Base-by-base conservation (phyloP, 2,329 filamentous ascomycete genomes). In the Acarospora socialis region DNA sequence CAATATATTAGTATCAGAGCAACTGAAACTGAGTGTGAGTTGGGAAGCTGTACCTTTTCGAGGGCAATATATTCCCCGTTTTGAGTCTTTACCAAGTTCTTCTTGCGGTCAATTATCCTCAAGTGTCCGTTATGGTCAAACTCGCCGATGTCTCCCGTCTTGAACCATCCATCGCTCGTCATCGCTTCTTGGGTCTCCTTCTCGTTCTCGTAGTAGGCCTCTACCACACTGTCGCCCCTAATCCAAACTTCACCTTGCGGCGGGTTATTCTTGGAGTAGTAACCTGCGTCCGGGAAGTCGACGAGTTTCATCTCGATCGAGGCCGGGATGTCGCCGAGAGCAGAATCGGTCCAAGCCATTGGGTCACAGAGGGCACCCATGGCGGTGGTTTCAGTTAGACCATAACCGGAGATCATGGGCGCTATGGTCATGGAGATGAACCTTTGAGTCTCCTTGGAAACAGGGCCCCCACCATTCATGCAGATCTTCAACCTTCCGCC, bases 61-160 rank as follows among this genome's bases (percentile, higher is more conserved):
- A 98, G 70, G 14, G 87, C 90, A 54, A 95, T 92, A 58, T 95
- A 95, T 65, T 95, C 87, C 45, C 87, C 87, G 38, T 86, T 84
- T 43, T 82, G 71, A 41, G 90, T 86, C 74, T 95, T 95, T 57
- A 95, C 81, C 34, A 95, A 65, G 60, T 95, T 95, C 76, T 95
- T 95, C 73, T 93, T 86, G 46, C 87, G 82, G 56, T 95, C 87
- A 50, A 95, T 86, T 53, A 95, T 77, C 46, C 68, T 72, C 43
- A 95, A 59, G 53, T 92, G 81, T 25, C 87, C 87, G 39, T 77
- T 67, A 26, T 62, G 52, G 55, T 87, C 77, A 48, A 87, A 90
- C 53, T 94, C 81, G 47, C 87, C 87, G 53, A 95, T 90, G 49
- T 95, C 87, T 39, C 87, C 87, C 10, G 84, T 92, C 68, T 80